These are phyloP conservation scores for Rhizopus arrhizus DNA, from an alignment of 371 early-diverging fungal species.

Conservation along the genomic window DNA sequence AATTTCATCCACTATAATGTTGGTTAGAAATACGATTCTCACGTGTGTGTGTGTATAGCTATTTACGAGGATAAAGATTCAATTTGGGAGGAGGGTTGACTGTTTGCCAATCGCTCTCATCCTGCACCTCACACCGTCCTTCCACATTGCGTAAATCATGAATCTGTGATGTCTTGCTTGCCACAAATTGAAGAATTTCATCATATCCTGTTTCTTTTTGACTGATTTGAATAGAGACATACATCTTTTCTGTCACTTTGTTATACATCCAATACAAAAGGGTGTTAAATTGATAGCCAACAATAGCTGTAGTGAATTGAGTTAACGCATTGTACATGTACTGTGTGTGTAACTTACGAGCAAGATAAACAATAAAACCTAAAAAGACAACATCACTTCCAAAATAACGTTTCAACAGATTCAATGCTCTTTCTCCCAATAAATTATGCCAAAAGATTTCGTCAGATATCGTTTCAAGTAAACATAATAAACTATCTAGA, in stretches of 20 bases:
- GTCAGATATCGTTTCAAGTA: conserved; percentile 31
- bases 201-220: conserved; percentile 24
- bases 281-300: conserved; percentile 14
- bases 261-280: conserved; percentile 2
- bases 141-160: conserved; percentile 15
- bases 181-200: conserved; percentile 24
- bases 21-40: background rate
- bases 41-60: background rate
- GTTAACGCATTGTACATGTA: background rate
- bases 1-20: conserved; percentile 22
- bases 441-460: conserved; percentile 32
- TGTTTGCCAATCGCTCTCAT: conserved; percentile 15
- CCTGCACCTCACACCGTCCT: conserved; percentile 20
- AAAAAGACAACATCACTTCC: conserved; percentile 36
- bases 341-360: conserved; percentile 24
- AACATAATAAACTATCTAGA: conserved; percentile 7
- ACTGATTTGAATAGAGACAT: conserved; percentile 24
- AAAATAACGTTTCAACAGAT: conserved; percentile 30
- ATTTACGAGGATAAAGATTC: conserved; percentile 38
- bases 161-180: conserved; percentile 12
- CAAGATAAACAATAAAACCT: conserved; percentile 34
- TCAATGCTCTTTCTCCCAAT: conserved; percentile 27
- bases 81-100: conserved; percentile 26
- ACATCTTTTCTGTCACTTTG: conserved; percentile 18
- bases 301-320: conserved; percentile 19